Evolutionary conservation across 2,329 filamentous ascomycete genomes (phyloP), one percentile per base, ranked within the genome.

Genomic region (Fusarium virguliforme): DNA sequence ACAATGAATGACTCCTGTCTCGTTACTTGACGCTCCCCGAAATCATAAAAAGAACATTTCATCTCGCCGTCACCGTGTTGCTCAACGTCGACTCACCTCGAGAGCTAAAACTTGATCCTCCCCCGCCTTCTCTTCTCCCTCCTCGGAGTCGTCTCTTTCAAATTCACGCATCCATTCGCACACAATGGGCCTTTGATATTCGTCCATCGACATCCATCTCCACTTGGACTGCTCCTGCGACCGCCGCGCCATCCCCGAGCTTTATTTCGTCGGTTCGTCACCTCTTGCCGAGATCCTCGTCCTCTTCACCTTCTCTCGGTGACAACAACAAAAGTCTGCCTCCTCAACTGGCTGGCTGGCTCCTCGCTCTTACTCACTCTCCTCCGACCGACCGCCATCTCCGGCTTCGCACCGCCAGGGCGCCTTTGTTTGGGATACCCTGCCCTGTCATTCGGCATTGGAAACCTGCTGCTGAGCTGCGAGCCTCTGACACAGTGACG

Each of bases 401-500:
- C 60, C 69, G 69, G 69, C 62, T 62, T 62, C 40, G 37, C 61
- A 57, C 34, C 60, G n/a, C 8, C 41, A 40, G 15, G 13, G 24
- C 32, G 9, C 55, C 24, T 62, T 65, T 56, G 68, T 65, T 64
- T 64, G 35, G 54, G 50, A 56, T 66, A 65, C 69, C 65, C 55
- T 71, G 46, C 55, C 38, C 62, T 71, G 62, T 58, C 58, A 70
- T 72, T 62, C 51, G 65, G 57, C 58, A 68, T 65, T 62, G 67
- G 63, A 61, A 69, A 53, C 64, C 56, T 67, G 60, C 62, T 59
- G 38, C 38, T 59, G 51, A 58, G 60, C 40, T 58, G 26, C 5
- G 51, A 71, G 58, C 59, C 62, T 61, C 63, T 67, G 43, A 43
- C 56, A 30, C 51, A 60, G 69, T 71, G 69, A 71, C 69, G 69